phyloP scores from a whole-genome alignment of 257 asterid species.

The Forsythia viridissima region DNA sequence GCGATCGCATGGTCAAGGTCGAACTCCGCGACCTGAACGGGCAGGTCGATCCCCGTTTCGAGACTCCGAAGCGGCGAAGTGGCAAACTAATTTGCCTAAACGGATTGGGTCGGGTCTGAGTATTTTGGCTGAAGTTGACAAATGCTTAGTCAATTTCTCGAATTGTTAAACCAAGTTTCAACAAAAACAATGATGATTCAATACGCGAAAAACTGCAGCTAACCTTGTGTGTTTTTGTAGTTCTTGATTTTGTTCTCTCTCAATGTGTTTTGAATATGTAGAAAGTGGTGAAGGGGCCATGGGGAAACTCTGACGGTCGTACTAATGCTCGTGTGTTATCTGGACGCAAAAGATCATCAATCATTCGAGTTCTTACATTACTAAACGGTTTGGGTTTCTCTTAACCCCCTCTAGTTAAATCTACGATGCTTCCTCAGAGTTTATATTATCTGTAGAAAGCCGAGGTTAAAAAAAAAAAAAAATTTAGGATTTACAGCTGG shows the following conservation, averaged over 20 bases:
- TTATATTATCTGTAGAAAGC: neutral
- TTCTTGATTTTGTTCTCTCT: neutral
- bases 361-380: conserved; percentile 17
- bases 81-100: too few species aligned
- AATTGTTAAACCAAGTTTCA: too few species aligned
- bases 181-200: neutral
- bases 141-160: too few species aligned
- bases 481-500: conserved; percentile 1
- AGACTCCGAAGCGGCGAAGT: too few species aligned
- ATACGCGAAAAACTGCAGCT: neutral
- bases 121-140: too few species aligned
- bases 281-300: conserved; percentile 60
- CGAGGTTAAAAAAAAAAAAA: neutral
- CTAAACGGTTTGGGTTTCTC: conserved; percentile 35
- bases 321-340: conserved; percentile 27
- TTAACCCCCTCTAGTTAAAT: neutral
- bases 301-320: conserved; percentile 25
- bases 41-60: too few species aligned
- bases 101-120: too few species aligned
- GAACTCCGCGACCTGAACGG: too few species aligned
- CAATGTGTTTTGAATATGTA: conserved; percentile 16
- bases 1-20: too few species aligned
- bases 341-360: conserved; percentile 46
- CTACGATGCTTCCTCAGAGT: neutral
- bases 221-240: neutral